Base-by-base conservation (phyloP, 2,329 filamentous ascomycete species). In the Microdochium trichocladiopsis region DNA sequence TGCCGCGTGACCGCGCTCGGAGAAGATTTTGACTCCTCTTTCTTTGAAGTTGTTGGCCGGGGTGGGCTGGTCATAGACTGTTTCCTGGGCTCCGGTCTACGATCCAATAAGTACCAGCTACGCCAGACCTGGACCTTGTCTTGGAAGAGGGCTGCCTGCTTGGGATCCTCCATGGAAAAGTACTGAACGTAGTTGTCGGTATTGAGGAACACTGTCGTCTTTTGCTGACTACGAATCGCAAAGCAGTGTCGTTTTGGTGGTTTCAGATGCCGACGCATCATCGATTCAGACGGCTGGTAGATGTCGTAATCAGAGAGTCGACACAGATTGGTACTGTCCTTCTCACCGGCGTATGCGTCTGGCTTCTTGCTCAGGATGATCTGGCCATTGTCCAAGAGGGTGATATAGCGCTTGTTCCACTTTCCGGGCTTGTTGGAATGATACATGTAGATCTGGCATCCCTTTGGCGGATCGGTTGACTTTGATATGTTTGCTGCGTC, bases 271-370 rank as follows among this genome's bases (percentile, higher is more conserved):
- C 86, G 88, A 36, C 82, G 76, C 56, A 83, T 71, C 58, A 90
- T 84, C 47, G 82, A 79, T 50, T 82, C 76, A 4, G 84, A 90
- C 2, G 90, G 87, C 1, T 78, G 82, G 70, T 96, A 96, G 49
- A 96, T 87, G 63, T 97, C 93, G 66, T 93, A 96, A 68, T 96
- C 92, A 2, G 89, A 90, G 48, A 97, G 68, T 69, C 95, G 90
- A 66, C 90, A 96, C 31, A 96, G 74, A 55, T 81, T 86, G 12
- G 77, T 70, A 28, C 78, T 73, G 50, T 92, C 87, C 66, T 90
- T 89, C 48, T 85, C 82, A 1, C 73, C 71, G 3, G 74, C 65
- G 53, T 76, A 78, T 12, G 83, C 75, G n/a, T 78, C 73, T 1
- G 73, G 63, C 59, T 88, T 91, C 69, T 94, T 96, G 41, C 88